Conservation (phyloP, 2,329 filamentous ascomycete genomes). For the Penicillium nordicum region DNA sequence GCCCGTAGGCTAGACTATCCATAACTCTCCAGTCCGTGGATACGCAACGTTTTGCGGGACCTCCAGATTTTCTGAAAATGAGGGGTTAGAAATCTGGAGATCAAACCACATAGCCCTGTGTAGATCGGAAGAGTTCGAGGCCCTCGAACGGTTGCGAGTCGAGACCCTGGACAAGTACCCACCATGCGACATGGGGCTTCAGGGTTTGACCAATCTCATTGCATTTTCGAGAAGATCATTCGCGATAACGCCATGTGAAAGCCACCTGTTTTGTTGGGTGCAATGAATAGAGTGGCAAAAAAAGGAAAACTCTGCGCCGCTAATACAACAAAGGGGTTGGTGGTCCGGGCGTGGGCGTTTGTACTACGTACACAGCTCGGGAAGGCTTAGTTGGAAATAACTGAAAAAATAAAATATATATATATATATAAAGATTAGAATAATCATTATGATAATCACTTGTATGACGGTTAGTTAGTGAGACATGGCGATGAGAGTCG, state of each 20-base stretch:
- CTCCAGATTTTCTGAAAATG: not conserved
- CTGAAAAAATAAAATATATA: not conserved
- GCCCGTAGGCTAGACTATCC: not conserved
- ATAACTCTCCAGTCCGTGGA: not conserved
- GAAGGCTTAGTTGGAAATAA: not conserved
- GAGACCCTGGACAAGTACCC: constrained; percentile 1
- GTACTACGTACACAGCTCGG: not conserved
- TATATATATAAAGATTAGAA: not conserved
- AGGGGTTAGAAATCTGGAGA: constrained; percentile 11
- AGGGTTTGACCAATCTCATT: not conserved
- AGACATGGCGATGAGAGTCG: constrained; percentile 18
- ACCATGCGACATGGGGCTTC: not conserved
- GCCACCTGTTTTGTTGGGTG: constrained; percentile 10
- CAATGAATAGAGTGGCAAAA: constrained; percentile 14
- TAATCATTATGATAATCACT: too few species aligned
- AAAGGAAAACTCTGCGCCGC: constrained; percentile 17
- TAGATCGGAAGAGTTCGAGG: constrained; percentile 6
- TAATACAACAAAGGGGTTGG: constrained; percentile 11
- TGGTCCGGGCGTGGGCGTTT: constrained; percentile 13
- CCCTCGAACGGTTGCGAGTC: constrained; percentile 11
- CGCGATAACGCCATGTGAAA: not conserved
- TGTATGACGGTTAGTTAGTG: constrained; percentile 3
- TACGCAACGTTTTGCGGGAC: constrained; percentile 6
- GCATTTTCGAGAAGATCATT: not conserved
- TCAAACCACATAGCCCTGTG: constrained; percentile 4